phyloP scores from a whole-genome alignment of 345 rosid genomes.

The Populus nigra region DNA sequence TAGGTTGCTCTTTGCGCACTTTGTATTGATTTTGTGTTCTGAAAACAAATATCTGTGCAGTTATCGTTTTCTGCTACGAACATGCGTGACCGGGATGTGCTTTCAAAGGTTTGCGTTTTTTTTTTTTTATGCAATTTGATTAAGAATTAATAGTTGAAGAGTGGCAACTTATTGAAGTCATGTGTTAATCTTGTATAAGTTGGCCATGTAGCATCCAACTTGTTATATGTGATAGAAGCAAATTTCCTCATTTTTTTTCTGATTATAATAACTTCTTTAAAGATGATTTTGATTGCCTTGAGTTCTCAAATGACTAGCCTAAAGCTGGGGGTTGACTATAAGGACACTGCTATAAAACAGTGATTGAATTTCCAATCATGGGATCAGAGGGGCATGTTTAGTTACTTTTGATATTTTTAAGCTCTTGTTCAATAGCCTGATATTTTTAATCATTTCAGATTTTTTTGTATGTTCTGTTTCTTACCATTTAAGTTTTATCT shows the following conservation, averaged over 20 bases:
- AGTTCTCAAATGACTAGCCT: neutral
- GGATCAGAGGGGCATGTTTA: neutral
- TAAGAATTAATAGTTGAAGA: too few relatives aligned
- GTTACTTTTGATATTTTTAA: neutral
- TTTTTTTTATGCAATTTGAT: neutral
- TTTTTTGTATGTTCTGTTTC: neutral
- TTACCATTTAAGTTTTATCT: slow-evolving; percentile 18
- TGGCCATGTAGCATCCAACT: too few relatives aligned
- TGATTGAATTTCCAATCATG: neutral
- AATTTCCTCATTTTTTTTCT: neutral
- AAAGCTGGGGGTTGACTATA: slow-evolving; percentile 2
- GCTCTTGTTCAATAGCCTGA: neutral
- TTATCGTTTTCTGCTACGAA: slow-evolving; percentile 75
- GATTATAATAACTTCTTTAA: neutral
- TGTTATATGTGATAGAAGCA: too few relatives aligned
- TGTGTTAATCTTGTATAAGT: too few relatives aligned
- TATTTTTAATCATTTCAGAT: neutral
- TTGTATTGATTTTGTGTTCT: slow-evolving; percentile 2
- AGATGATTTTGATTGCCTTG: neutral
- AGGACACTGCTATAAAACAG: neutral
- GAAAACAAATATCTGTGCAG: slow-evolving; percentile 40
- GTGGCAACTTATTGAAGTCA: too few relatives aligned
- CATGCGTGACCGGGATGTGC: slow-evolving; percentile 65
- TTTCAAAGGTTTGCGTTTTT: slow-evolving; percentile 70
- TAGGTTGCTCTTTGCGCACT: neutral